Evolutionary conservation across 495 filamentous ascomycete genomes (phyloP), one percentile per base, ranked within the genome.

Genomic region (Lineolata rhizophorae): DNA sequence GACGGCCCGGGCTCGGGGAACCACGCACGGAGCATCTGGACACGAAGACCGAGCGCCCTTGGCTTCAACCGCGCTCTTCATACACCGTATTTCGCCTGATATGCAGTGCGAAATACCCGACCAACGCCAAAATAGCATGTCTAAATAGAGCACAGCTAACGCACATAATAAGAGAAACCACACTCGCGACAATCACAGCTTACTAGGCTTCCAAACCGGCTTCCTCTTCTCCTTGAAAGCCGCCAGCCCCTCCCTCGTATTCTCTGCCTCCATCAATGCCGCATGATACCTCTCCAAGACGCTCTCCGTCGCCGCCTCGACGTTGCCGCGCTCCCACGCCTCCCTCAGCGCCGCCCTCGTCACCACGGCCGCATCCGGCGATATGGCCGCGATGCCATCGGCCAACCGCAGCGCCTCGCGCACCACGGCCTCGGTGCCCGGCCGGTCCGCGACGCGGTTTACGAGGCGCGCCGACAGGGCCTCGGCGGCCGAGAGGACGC

Each of bases 191-290:
- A 34, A 21, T 33, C 41, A 49, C 34, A 49, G 31, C 29, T 49
- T 49, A 3, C 36, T 40, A 9, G 44, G 33, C 32, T 38, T 40
- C 43, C 43, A 49, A 8, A 22, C 29, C 22, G 46, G 46, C 30
- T 43, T 35, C 41, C 39, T 32, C 41, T 49, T 49, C 35, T 47
- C 21, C 28, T 35, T 39, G 35, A 49, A 49, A 19, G 46, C 46
- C 30, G 4, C 35, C 31, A 49, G 32, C 11, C 46, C 46, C 31
- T 43, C 40, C 29, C 35, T 13, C 13, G 39, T 40, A 41, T 49
- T 49, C 31, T 49, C 46, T 1, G 41, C 34, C 4, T 31, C 11
- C 18, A 35, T 27, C 28, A 49, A 25, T 20, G 26, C 32, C 29
- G 37, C 41, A 11, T 35, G 37, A 24, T 42, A 49, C 24, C 41